phyloP scores from a whole-genome alignment of 805 yeast species.

The Teunomyces panamensis region DNA sequence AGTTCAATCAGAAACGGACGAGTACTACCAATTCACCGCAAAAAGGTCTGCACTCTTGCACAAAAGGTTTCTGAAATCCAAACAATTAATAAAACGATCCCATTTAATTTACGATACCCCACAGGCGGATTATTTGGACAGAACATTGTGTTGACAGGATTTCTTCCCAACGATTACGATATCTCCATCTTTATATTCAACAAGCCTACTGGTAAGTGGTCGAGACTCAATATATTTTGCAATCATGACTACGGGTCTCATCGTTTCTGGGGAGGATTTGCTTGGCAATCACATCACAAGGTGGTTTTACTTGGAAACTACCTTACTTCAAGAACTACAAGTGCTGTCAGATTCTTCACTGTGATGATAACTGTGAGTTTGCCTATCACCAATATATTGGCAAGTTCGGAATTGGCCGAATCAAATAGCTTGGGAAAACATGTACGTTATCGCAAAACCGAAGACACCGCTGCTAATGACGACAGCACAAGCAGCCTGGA shows the following conservation, averaged over 20 bases:
- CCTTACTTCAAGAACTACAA: constrained; percentile 43
- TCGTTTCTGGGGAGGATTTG: constrained; percentile 63
- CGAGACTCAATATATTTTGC: constrained; percentile 53
- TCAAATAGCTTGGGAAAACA: neutral
- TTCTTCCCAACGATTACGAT: constrained; percentile 44
- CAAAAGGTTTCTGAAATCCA: constrained; percentile 1
- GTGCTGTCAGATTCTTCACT: constrained; percentile 48
- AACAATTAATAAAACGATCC: constrained; percentile 29
- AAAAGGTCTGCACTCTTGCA: constrained; percentile 7
- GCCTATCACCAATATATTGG: constrained; percentile 51
- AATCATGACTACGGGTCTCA: constrained; percentile 54
- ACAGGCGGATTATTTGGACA: constrained; percentile 66
- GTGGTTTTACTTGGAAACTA: constrained; percentile 58
- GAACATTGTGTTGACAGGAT: constrained; percentile 61
- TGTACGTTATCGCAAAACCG: neutral
- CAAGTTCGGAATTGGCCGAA: constrained; percentile 41
- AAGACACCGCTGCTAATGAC: constrained; percentile 6
- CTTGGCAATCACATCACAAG: constrained; percentile 78
- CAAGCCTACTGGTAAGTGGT: constrained; percentile 60
- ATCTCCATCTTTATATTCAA: constrained; percentile 51
- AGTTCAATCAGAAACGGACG: constrained; percentile 30
- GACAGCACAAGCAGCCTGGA: constrained; percentile 10
- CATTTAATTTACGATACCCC: constrained; percentile 51
- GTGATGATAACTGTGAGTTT: constrained; percentile 49
- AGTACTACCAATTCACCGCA: constrained; percentile 29